Percentiles rank a stretch among this genome's conserved stretches.
Evolutionary conservation across 352 stramenopile species (phyloP).

Genomic region (Pythium biforme): DNA sequence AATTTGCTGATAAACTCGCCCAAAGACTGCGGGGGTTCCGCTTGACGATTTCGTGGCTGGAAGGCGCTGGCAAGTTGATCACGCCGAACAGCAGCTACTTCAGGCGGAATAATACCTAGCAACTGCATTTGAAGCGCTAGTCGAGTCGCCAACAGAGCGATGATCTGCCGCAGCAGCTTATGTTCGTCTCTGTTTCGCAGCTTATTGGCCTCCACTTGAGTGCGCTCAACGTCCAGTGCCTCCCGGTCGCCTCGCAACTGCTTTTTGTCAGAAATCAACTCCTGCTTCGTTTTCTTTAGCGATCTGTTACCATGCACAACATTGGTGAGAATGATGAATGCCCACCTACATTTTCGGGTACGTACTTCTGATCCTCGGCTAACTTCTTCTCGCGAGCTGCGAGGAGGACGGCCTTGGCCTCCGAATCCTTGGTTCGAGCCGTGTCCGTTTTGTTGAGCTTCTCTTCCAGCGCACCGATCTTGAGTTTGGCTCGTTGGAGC

Average conservation of each 20-base stretch:
- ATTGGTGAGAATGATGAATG: background rate
- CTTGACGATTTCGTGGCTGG: background rate
- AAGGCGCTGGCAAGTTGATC: background rate
- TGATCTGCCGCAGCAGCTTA: conserved; percentile 41
- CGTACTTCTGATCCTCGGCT: conserved; percentile 52
- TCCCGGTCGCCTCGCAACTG: conserved; percentile 33
- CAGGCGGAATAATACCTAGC: conserved; percentile 33
- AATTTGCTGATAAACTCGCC: conserved; percentile 31
- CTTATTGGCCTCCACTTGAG: background rate
- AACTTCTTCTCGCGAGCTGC: conserved; percentile 35
- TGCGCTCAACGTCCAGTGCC: background rate
- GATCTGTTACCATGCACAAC: conserved; percentile 19
- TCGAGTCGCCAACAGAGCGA: conserved; percentile 42
- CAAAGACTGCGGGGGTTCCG: conserved; percentile 3
- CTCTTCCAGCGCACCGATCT: conserved; percentile 45
- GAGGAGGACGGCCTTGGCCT: conserved; percentile 35
- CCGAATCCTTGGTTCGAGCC: conserved; percentile 35
- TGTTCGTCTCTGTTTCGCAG: conserved; percentile 40
- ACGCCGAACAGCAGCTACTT: conserved; percentile 5
- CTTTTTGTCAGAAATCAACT: conserved; percentile 32
- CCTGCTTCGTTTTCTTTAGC: conserved; percentile 44
- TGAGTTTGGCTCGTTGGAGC: conserved; percentile 53
- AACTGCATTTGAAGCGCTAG: conserved; percentile 48
- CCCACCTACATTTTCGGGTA: background rate
- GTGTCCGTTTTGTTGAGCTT: conserved; percentile 33